These are phyloP conservation scores for Sextonia rubra DNA, from an alignment of 164 flowering plant genomes.

Conservation along the genomic window DNA sequence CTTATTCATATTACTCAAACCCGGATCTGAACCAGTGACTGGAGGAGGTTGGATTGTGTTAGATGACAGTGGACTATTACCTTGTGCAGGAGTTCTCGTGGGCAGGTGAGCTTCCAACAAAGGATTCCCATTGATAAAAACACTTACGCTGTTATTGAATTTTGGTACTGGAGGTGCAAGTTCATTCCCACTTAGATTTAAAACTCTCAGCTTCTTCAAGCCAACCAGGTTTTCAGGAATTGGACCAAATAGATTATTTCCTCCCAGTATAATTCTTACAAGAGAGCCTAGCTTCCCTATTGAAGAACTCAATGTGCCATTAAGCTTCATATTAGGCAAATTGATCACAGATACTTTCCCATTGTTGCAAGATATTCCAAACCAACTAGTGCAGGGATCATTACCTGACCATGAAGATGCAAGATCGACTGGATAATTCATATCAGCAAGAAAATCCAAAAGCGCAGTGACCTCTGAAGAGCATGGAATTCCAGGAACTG, in stretches of 20 bases:
- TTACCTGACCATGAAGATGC: slow-evolving; percentile 67
- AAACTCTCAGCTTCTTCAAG: slow-evolving; percentile 43
- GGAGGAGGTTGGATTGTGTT: background rate
- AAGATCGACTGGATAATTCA: slow-evolving; percentile 48
- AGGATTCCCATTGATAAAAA: slow-evolving; percentile 45
- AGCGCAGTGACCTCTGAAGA: slow-evolving; percentile 56
- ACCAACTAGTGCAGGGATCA: slow-evolving; percentile 63
- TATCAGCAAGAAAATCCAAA: slow-evolving; percentile 48
- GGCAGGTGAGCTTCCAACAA: slow-evolving; percentile 17
- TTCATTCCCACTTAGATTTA: slow-evolving; percentile 57
- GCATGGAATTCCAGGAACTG: slow-evolving; percentile 45
- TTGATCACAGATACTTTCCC: slow-evolving; percentile 42
- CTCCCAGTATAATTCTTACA: slow-evolving; percentile 37
- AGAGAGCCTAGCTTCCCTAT: slow-evolving; percentile 50
- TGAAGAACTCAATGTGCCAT: slow-evolving; percentile 68
- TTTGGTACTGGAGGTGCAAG: slow-evolving; percentile 60
- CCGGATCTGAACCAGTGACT: background rate
- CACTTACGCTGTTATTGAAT: slow-evolving; percentile 36
- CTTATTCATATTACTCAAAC: background rate
- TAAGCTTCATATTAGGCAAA: slow-evolving; percentile 46
- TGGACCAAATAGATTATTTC: slow-evolving; percentile 43
- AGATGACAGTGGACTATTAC: slow-evolving; percentile 1
- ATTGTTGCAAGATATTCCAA: slow-evolving; percentile 47
- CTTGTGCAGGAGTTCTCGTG: slow-evolving; percentile 1
- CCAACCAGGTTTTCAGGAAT: slow-evolving; percentile 44